Evolutionary conservation across 306 rosid genomes (phyloP), one percentile per base, ranked within the genome.

Genomic region (Crataegus laevigata): DNA sequence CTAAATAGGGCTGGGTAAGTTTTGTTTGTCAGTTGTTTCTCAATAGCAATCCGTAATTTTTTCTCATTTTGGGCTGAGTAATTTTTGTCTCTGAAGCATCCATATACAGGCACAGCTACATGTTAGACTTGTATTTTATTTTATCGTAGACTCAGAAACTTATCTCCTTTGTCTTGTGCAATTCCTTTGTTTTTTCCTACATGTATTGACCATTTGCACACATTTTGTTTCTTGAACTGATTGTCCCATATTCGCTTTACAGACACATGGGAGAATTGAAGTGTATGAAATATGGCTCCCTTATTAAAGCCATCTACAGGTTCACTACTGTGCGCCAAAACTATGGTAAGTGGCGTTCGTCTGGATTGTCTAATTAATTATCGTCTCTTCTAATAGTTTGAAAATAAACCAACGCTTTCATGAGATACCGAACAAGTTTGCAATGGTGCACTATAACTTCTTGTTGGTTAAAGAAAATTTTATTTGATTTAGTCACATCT

Each of bases 231-330:
- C 73, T 73, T 71, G 69, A 78, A 60, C 70, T 76, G 69, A 70
- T 78, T 75, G 54, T 78, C 71, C 58, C 57, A 3, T 40, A 18
- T 71, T 75, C 77, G 32, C 60, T 50, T 69, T 80, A 66, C 86
- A 90, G 97, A 77, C 96, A 93, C 69, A 93, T 93, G 96, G 96
- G 98, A 72, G 72, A 92, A 10, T 73, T 93, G 85, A 81, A 85
- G 68, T 82, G 73, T 77, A 74, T 89, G 94, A 90, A 80, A 75
- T 72, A 86, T n/a, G 94, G 97, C 36, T 91, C 94, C 74, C 83
- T 93, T 47, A 47, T 87, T n/a, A 89, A 89, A 76, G 87, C 93
- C 77, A 89, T 91, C 76, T 85, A 80, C 82, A 86, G 72, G 76
- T 93, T 81, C 84, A 77, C 90, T 42, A 85, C 58, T 70, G 91